These are phyloP conservation scores for Andrographis paniculata DNA, from an alignment of 305 asterid genomes.

Conservation along the genomic window DNA sequence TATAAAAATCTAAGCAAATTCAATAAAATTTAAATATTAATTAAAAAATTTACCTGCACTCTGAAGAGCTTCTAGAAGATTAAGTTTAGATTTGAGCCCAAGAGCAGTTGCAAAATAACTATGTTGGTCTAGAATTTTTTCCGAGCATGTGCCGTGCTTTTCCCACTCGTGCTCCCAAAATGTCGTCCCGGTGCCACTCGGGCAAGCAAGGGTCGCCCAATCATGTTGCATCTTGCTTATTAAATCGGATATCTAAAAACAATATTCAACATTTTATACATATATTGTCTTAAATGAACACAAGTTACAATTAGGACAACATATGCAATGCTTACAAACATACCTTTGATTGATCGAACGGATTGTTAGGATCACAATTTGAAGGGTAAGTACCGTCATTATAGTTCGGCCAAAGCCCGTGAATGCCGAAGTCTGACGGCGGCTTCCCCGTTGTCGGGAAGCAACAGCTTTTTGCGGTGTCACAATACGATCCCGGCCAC, in stretches of 20 bases:
- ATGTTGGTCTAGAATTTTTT: conserved; percentile 67
- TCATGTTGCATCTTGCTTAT: conserved; percentile 46
- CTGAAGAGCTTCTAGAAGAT: conserved; percentile 54
- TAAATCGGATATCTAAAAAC: conserved; percentile 66
- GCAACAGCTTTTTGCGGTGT: conserved; percentile 42
- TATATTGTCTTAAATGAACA: too few species aligned
- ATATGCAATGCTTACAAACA: neutral
- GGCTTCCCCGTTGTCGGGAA: conserved; percentile 66
- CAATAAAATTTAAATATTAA: too few species aligned
- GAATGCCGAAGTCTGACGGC: conserved; percentile 48
- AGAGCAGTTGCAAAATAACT: conserved; percentile 51
- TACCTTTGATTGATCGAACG: conserved; percentile 38
- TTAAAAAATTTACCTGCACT: conserved; percentile 56
- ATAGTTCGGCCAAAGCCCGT: conserved; percentile 58
- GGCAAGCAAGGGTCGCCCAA: conserved; percentile 80
- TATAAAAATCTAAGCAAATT: too few species aligned
- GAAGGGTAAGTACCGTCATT: conserved; percentile 42
- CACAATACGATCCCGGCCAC: conserved; percentile 65
- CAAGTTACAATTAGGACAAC: neutral
- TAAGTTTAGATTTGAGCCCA: conserved; percentile 32
- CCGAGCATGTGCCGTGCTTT: conserved; percentile 71
- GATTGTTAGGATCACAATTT: conserved; percentile 31
- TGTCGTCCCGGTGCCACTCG: conserved; percentile 46
- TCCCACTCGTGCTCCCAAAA: conserved; percentile 83
- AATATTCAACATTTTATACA: too few species aligned